Evolutionary conservation across 352 stramenopile species (phyloP), one percentile per base, ranked within the genome.

Genomic region (Lagenidium giganteum): DNA sequence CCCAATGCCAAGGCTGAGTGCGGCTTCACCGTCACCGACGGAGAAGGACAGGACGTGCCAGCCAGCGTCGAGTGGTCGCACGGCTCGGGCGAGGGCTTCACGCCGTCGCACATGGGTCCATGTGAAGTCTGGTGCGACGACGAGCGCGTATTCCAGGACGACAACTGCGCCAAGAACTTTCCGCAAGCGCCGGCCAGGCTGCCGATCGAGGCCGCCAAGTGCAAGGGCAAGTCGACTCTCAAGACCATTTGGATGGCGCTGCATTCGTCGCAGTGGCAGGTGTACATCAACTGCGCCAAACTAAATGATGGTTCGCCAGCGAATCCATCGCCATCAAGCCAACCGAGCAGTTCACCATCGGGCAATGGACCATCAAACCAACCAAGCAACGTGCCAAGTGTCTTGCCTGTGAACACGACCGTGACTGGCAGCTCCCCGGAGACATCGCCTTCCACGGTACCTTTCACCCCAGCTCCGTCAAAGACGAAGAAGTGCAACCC

Each of bases 191-290:
- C 38, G 8, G 47, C 42, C 42, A 49, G 41, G 42, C 29, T 59
- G 28, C 35, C 42, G n/a, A 43, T 43, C 25, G 50, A 59, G 13
- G 30, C 27, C 28, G 13, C 25, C 36, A 59, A 59, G 31, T 59
- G 50, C 26, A 36, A 61, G 30, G 37, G 49, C 11, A 47, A 49
- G 12, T 49, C 33, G 8, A 31, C 14, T 11, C 50, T 76, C 21
- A 58, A 51, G 25, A 58, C 55, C 12, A 63, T 64, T 47, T 78
- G 63, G 66, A 33, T 78, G 8, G 56, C 65, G 3, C 35, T 78
- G 4, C 65, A 76, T 44, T 51, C 50, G 23, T 23, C 51, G n/a
- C 47, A 51, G 33, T 51, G 44, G 44, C 44, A 51, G 34, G 44
- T 51, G 13, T 51, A 51, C 44, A 51, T 51, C 26, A 34, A 51